Conservation (phyloP, 768 basidiomycete species). For the Gloeostereum incarnatum region DNA sequence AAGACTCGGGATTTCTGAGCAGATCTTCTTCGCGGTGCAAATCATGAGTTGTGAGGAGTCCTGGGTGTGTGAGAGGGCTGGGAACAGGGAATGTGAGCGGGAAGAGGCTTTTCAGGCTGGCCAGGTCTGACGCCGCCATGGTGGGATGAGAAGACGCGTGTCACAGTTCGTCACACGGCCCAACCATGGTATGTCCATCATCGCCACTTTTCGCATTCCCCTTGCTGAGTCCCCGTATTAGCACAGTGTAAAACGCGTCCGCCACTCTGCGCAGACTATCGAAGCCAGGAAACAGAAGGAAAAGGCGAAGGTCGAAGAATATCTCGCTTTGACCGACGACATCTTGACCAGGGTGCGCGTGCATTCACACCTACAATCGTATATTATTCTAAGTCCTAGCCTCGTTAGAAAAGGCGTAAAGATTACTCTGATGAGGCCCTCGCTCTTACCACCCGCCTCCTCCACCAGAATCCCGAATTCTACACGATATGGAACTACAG, state of each 20-base stretch:
- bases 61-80: slow-evolving; percentile 66
- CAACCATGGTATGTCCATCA: slow-evolving; percentile 15
- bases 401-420: slow-evolving; percentile 50
- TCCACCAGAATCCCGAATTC: slow-evolving; percentile 88
- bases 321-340: slow-evolving; percentile 53
- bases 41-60: slow-evolving; percentile 68
- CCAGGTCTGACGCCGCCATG: slow-evolving; percentile 33
- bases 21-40: slow-evolving; percentile 91
- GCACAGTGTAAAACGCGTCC: slow-evolving; percentile 65
- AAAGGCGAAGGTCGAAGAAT: slow-evolving; percentile 66
- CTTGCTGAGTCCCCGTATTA: slow-evolving; percentile 14
- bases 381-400: slow-evolving; percentile 6
- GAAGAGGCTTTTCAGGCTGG: slow-evolving; percentile 51
- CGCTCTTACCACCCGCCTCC: slow-evolving; percentile 62
- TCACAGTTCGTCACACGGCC: slow-evolving; percentile 2
- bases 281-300: slow-evolving; percentile 66
- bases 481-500: slow-evolving; percentile 97
- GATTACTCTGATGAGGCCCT: slow-evolving; percentile 75
- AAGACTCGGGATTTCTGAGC: slow-evolving; percentile 81
- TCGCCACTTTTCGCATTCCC: not conserved
- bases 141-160: too few relatives aligned
- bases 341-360: slow-evolving; percentile 50
- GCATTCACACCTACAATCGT: not conserved
- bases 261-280: slow-evolving; percentile 48
- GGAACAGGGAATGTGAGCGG: slow-evolving; percentile 85